These are phyloP conservation scores for Begonia masoniana DNA, from an alignment of 306 rosid genomes.

Conservation along the genomic window DNA sequence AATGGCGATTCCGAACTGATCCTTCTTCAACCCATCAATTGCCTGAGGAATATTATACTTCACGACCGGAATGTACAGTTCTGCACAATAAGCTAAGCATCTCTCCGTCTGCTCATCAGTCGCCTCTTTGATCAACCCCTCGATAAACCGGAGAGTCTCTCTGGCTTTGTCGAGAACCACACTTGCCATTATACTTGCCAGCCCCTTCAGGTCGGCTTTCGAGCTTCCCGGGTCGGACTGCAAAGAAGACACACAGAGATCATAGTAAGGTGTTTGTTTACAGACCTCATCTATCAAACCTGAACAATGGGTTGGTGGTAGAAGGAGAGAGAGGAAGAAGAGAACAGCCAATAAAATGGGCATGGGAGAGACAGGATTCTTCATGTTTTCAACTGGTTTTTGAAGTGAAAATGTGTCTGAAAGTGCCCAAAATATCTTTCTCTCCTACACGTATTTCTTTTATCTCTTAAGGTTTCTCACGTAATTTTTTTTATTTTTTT, in stretches of 20 bases:
- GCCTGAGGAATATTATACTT: constrained; percentile 70
- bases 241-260: constrained; percentile 21
- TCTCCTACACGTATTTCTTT: too few species aligned
- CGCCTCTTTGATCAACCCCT: constrained; percentile 26
- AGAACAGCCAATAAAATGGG: constrained; percentile 11
- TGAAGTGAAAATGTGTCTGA: too few species aligned
- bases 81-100: constrained; percentile 64
- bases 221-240: constrained; percentile 20
- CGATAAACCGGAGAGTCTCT: constrained; percentile 17
- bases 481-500: too few species aligned
- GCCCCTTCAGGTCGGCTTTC: constrained; percentile 15
- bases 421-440: too few species aligned
- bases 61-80: constrained; percentile 62
- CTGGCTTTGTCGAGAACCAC: constrained; percentile 21
- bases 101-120: constrained; percentile 28
- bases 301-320: constrained; percentile 20
- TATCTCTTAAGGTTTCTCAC: too few species aligned
- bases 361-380: constrained; percentile 1
- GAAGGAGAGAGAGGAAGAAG: constrained; percentile 5
- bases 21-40: constrained; percentile 46
- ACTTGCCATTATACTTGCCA: constrained; percentile 27
- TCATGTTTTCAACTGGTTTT: constrained; percentile 10
- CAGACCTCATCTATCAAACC: constrained; percentile 24
- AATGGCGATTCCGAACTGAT: constrained; percentile 53
- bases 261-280: constrained; percentile 24